These are phyloP conservation scores for Fusarium verticillioides DNA, from an alignment of 2,329 filamentous ascomycete species.

Conservation along the genomic window DNA sequence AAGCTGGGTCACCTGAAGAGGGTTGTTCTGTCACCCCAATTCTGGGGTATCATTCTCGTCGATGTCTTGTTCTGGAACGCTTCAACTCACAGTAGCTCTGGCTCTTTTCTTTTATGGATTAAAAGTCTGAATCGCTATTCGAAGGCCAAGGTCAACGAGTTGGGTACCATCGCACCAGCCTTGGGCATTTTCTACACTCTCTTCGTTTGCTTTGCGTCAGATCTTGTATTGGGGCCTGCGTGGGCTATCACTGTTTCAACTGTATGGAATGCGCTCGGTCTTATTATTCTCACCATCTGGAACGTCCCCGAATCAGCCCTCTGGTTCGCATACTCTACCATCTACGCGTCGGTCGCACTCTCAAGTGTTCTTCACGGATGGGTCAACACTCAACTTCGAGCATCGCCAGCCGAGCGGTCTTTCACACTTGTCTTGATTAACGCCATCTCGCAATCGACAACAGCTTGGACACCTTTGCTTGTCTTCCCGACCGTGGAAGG, in stretches of 20 bases:
- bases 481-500: conserved; percentile 60
- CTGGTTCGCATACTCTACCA: conserved; percentile 54
- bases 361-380: conserved; percentile 67
- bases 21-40: conserved; percentile 56
- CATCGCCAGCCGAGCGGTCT: conserved; percentile 58
- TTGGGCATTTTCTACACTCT: conserved; percentile 68
- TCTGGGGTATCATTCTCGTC: conserved; percentile 62
- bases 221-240: conserved; percentile 62
- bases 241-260: conserved; percentile 66
- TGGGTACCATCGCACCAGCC: conserved; percentile 63
- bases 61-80: conserved; percentile 69
- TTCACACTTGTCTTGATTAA: conserved; percentile 64
- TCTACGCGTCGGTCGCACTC: conserved; percentile 61
- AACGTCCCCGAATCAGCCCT: conserved; percentile 59
- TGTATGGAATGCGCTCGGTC: conserved; percentile 62
- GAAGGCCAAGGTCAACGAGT: conserved; percentile 59
- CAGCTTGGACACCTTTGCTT: conserved; percentile 65
- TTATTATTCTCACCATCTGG: conserved; percentile 66
- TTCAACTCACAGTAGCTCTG: conserved; percentile 57
- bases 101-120: conserved; percentile 67
- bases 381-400: conserved; percentile 62
- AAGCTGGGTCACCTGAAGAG: conserved; percentile 44
- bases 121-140: conserved; percentile 64
- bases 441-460: conserved; percentile 63
- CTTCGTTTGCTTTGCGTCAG: conserved; percentile 64